phyloP scores from a whole-genome alignment of 371 early-diverging fungal species.

The Encephalitozoon hellem region DNA sequence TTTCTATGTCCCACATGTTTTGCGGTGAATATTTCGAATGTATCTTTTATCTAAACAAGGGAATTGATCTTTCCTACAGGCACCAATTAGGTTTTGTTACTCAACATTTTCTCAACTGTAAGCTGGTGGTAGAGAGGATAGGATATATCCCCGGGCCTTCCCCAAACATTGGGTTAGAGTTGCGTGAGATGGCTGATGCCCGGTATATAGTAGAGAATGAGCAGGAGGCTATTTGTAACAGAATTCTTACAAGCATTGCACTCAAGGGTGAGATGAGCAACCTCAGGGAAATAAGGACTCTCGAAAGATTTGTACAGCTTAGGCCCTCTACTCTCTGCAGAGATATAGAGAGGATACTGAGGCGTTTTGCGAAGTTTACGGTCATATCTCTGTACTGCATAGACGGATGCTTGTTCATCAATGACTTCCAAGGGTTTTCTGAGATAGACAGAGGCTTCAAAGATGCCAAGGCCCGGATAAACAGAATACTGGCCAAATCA shows the following conservation, averaged over 20 bases:
- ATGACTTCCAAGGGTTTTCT: background rate
- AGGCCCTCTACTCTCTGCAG: background rate
- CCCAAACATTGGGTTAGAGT: background rate
- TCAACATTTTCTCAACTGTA: constrained; percentile 18
- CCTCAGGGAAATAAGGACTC: background rate
- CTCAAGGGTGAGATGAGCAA: background rate
- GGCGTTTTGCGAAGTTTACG: background rate
- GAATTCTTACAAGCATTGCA: background rate
- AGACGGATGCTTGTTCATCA: background rate
- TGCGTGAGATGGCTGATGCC: background rate
- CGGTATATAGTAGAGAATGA: background rate
- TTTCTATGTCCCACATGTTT: constrained; percentile 7
- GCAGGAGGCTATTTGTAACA: background rate
- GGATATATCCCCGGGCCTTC: background rate
- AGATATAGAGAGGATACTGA: background rate
- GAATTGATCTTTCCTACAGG: background rate
- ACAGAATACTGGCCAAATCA: constrained; percentile 11
- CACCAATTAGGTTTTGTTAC: background rate
- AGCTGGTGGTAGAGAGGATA: constrained; percentile 4
- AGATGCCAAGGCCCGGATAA: constrained; percentile 11
- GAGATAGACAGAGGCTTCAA: background rate
- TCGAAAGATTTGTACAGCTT: background rate
- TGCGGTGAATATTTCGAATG: constrained; percentile 12
- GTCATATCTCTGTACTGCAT: constrained; percentile 2
- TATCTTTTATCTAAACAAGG: constrained; percentile 19